Conservation (phyloP, 768 basidiomycete species). For the Boletus subparvulus region DNA sequence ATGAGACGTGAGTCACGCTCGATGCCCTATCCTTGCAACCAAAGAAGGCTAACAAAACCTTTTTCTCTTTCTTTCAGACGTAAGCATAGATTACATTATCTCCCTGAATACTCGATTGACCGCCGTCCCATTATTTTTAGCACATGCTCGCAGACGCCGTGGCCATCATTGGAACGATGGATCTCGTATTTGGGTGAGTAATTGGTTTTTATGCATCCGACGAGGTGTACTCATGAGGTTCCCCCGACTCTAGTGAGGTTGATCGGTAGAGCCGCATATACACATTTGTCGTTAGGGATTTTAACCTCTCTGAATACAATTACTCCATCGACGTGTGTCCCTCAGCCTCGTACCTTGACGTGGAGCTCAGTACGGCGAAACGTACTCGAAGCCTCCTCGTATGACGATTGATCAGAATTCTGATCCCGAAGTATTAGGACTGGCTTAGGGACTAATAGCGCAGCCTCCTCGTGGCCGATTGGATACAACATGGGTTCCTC, state of each 20-base stretch:
- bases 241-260: conserved; percentile 24
- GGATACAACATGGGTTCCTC: no score
- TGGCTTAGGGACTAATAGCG: no score
- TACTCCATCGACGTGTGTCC: background rate
- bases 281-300: conserved; percentile 2
- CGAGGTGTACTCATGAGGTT: background rate
- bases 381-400: no score
- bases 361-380: no score
- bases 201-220: background rate
- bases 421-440: no score
- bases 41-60: background rate
- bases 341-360: background rate
- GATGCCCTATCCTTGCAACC: background rate
- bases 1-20: conserved; percentile 71
- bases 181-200: conserved; percentile 92
- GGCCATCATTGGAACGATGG: conserved; percentile 98
- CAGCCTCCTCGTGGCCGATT: no score
- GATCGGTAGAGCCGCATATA: conserved; percentile 27
- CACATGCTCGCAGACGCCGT: conserved; percentile 95
- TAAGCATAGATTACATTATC: conserved; percentile 24
- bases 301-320: conserved; percentile 7
- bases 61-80: conserved; percentile 33
- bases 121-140: conserved; percentile 42
- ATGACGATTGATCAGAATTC: no score
- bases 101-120: conserved; percentile 9